Conservation (phyloP, 768 basidiomycete genomes). For the Fibroporia radiculosa region DNA sequence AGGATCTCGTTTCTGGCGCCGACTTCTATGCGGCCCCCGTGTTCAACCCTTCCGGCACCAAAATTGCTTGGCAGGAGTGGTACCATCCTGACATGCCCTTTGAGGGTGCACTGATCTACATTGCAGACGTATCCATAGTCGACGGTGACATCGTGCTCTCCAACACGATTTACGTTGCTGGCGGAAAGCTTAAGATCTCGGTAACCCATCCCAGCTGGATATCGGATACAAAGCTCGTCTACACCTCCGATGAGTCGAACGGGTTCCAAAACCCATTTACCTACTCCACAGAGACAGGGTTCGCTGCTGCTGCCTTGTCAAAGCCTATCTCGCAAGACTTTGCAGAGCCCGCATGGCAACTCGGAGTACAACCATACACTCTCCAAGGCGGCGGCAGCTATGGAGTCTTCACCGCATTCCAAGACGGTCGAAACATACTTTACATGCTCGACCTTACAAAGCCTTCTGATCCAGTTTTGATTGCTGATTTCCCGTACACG, state of each 20-base stretch:
- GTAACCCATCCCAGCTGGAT: conserved; percentile 57
- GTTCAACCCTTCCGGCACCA: conserved; percentile 53
- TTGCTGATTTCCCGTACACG: no score
- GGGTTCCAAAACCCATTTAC: conserved; percentile 66
- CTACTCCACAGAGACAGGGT: conserved; percentile 31
- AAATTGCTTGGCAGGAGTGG: conserved; percentile 61
- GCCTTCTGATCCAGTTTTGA: no score
- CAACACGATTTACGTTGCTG: conserved; percentile 40
- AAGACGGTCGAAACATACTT: conserved; percentile 26
- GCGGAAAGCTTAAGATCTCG: conserved; percentile 40
- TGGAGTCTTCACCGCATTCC: conserved; percentile 25
- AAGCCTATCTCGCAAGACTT: conserved; percentile 47
- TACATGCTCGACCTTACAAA: conserved; percentile 25
- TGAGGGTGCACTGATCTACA: conserved; percentile 51
- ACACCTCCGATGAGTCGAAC: conserved; percentile 55
- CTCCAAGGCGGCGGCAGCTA: conserved; percentile 29
- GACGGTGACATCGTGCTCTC: conserved; percentile 22
- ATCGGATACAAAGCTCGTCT: conserved; percentile 46
- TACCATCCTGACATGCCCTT: conserved; percentile 67
- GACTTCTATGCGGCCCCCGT: conserved; percentile 65
- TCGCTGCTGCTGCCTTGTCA: conserved; percentile 32
- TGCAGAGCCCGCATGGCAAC: conserved; percentile 45
- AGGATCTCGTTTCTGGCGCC: conserved; percentile 46
- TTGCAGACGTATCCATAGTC: conserved; percentile 37
- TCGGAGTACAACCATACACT: conserved; percentile 42